Conservation (phyloP, 257 asterid species). For the Gentiana macrophylla region DNA sequence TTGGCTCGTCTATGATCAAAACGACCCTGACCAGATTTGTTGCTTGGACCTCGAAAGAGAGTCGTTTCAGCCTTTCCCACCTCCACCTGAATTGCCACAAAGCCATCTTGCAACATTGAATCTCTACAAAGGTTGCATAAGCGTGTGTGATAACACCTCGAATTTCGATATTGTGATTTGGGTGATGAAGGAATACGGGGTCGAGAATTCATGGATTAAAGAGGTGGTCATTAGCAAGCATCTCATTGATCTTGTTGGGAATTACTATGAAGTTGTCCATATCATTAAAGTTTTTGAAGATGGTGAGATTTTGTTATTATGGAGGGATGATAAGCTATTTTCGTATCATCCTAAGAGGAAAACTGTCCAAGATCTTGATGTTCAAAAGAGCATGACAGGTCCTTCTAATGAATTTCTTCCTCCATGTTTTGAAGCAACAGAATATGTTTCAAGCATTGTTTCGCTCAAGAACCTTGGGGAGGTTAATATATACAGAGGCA, state of each 20-base stretch:
- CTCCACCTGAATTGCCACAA: slow-evolving; percentile 3
- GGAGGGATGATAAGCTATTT: slow-evolving; percentile 18
- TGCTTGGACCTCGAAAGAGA: slow-evolving; percentile 39
- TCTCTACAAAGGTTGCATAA: slow-evolving; percentile 11
- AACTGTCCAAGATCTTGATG: slow-evolving; percentile 3
- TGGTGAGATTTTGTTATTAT: slow-evolving; percentile 33
- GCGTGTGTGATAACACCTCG: slow-evolving; percentile 21
- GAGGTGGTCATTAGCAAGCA: slow-evolving; percentile 15
- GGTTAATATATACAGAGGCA: not conserved
- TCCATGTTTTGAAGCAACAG: slow-evolving; percentile 7
- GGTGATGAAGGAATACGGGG: slow-evolving; percentile 42
- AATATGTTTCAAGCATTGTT: slow-evolving; percentile 20
- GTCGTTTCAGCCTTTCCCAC: slow-evolving; percentile 14
- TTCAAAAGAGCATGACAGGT: not conserved
- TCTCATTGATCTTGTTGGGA: not conserved
- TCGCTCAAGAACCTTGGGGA: slow-evolving; percentile 17
- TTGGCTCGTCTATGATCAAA: slow-evolving; percentile 37
- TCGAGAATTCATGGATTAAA: slow-evolving; percentile 25
- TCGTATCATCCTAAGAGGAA: slow-evolving; percentile 17
- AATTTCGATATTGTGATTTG: slow-evolving; percentile 23
- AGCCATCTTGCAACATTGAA: slow-evolving; percentile 1
- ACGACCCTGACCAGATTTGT: slow-evolving; percentile 27
- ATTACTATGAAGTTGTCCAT: slow-evolving; percentile 6
- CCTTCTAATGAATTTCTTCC: not conserved
- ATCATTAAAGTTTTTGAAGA: slow-evolving; percentile 24